Base-by-base conservation (phyloP, 2,329 filamentous ascomycete species). In the Cladosporium velox region DNA sequence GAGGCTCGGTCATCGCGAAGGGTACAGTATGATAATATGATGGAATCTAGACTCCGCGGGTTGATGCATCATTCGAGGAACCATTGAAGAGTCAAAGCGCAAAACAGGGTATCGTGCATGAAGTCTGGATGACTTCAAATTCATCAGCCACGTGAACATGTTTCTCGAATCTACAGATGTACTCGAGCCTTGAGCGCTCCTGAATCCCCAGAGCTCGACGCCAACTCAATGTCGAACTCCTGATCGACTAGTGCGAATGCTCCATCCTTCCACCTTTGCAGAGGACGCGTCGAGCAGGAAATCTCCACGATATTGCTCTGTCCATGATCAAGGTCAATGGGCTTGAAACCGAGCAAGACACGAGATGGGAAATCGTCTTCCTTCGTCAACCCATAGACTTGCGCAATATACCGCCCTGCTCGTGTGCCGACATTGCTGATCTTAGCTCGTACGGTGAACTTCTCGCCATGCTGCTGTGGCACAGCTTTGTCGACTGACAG, bases 281-380 rank as follows among this genome's bases (percentile, higher is more conserved):
- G 15, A 11, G 61, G 61, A 14, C 52, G 49, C 10, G 26, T 64
- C 15, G 61, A 64, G 24, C 51, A 55, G 3, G 18, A 15, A 12
- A 64, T 30, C 12, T 49, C 28, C n/a, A 64, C 24, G 18, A 30
- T 28, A 3, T 32, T 32, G 35, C 26, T 32, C 24, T 64, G 34
- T 14, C 38, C 34, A 15, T 2, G 14, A 35, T 57, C 61, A n/a
- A 64, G 61, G 44, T 57, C 61, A 15, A 64, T 34, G 44, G 51
- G 49, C 21, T 47, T 30, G 34, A 64, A 64, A 8, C 61, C 61
- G 12, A 64, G 26, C 61, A 64, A 47, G 14, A 64, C 61, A n/a
- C 52, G 61, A 64, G n/a, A 15, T 32, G 61, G 49, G 28, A 64
- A 57, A 26, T 58, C 49, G 8, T 28, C 34, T 10, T 12, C 49